Evolutionary conservation across 2,329 filamentous ascomycete genomes (phyloP), one percentile per base, ranked within the genome.

Genomic region (Pestalotiopsis sp.): DNA sequence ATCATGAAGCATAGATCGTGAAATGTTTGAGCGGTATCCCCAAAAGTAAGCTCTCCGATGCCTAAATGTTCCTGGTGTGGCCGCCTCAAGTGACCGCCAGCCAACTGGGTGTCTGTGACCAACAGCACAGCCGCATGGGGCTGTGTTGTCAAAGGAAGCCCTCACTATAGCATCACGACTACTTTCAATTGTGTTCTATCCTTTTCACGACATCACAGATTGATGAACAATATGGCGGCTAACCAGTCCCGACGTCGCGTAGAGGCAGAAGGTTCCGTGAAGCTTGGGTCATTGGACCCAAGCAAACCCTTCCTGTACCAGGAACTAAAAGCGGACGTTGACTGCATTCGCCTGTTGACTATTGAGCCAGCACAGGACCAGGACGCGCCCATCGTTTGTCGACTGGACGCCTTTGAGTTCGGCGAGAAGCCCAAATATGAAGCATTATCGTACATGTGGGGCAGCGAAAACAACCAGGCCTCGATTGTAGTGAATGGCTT

Each of bases 391-490:
- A 39, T 62, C 7, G 12, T 62, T 23, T 62, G 59, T 13, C 27
- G 36, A 4, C 6, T 62, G 31, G 25, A 36, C 4, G 27, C 12
- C 14, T 5, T 20, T 11, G 59, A 62, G 31, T 62, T 62, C 31
- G 17, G 59, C 31, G 59, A 2, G 6, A 39, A n/a, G 27, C 59
- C 59, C 27, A 13, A 39, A 12, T 62, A 62, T 12, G 59, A 62
- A 62, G 59, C 59, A 36, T 12, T 62, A 25, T 62, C 59, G 31
- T 62, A 62, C 59, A 62, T 39, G 59, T 62, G 59, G 59, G 59
- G 59, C 5, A 39, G 27, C 36, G 27, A 36, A 20, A 13, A 17
- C 23, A 39, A 62, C 27, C 27, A 62, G 4, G 39, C 59, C 12
- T n/a, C 59, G 14, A 62, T 62, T 13, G 14, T 62, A 0, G 36